phyloP scores from a whole-genome alignment of 441 rosid species.

The Capsella rubella region DNA sequence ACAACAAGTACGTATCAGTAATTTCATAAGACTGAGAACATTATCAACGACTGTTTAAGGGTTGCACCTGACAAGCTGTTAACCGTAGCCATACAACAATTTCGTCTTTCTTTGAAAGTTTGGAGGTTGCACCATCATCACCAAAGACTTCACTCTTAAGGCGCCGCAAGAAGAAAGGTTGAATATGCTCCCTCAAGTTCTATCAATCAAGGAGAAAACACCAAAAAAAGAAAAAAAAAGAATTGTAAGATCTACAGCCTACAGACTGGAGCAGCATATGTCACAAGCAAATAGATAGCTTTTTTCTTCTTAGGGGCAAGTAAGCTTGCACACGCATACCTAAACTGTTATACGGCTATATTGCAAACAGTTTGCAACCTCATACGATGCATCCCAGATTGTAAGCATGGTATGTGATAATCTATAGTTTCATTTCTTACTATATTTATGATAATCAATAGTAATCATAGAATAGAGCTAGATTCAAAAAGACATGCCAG shows the following conservation, averaged over 20 bases:
- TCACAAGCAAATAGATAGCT: slow-evolving; percentile 22
- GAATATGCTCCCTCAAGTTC: slow-evolving; percentile 90
- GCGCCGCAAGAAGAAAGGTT: slow-evolving; percentile 94
- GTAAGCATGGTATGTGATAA: slow-evolving; percentile 8
- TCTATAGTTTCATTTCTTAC: not conserved
- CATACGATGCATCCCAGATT: slow-evolving; percentile 23
- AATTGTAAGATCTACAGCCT: slow-evolving; percentile 29
- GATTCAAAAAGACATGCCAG: slow-evolving; percentile 20
- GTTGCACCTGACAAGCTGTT: slow-evolving; percentile 81
- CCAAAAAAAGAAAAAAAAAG: not conserved
- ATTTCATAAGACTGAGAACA: slow-evolving; percentile 27
- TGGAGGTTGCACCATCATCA: slow-evolving; percentile 60
- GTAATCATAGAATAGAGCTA: slow-evolving; percentile 16
- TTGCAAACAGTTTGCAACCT: not conserved
- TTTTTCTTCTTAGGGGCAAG: slow-evolving; percentile 9
- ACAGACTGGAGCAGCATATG: slow-evolving; percentile 17
- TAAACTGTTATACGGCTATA: slow-evolving; percentile 2
- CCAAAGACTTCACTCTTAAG: slow-evolving; percentile 85
- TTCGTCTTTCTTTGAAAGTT: slow-evolving; percentile 89
- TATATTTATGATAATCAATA: not conserved
- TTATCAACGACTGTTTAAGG: slow-evolving; percentile 32
- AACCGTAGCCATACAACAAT: slow-evolving; percentile 91
- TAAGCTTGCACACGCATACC: slow-evolving; percentile 3
- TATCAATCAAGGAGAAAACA: slow-evolving; percentile 38
- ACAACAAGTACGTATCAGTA: slow-evolving; percentile 31